Evolutionary conservation across 2,329 filamentous ascomycete genomes (phyloP).

Genomic region (Colletotrichum sp.): DNA sequence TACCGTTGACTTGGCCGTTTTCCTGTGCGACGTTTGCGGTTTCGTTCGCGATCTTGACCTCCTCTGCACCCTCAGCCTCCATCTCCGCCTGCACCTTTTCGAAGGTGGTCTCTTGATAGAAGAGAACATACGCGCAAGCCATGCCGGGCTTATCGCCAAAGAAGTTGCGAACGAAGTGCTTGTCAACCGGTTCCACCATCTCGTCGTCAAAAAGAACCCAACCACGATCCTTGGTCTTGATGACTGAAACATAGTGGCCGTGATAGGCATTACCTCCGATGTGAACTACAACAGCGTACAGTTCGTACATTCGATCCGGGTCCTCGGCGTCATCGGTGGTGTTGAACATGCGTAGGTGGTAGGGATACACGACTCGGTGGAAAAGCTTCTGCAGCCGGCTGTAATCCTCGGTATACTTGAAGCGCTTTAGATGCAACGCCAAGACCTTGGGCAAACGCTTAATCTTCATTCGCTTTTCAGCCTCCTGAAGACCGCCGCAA

Average conservation of each 20-base stretch:
- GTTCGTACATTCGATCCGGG: constrained; percentile 90
- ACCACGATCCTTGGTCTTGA: constrained; percentile 94
- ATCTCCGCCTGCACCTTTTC: constrained; percentile 77
- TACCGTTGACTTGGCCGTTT: constrained; percentile 38
- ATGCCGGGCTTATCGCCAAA: constrained; percentile 92
- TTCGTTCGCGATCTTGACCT: constrained; percentile 61
- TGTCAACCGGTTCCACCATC: constrained; percentile 97
- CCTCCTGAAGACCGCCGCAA: constrained; percentile 94
- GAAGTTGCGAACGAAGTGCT: constrained; percentile 94
- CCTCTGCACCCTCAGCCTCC: constrained; percentile 77
- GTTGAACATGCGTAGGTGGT: constrained; percentile 95
- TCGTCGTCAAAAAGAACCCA: constrained; percentile 98
- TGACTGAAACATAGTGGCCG: constrained; percentile 95
- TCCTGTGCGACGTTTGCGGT: constrained; percentile 61
- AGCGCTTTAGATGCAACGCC: constrained; percentile 92
- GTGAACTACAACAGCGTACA: constrained; percentile 96
- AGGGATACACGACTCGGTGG: constrained; percentile 95
- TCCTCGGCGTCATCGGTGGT: constrained; percentile 96
- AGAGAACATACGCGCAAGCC: constrained; percentile 95
- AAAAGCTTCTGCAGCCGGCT: constrained; percentile 95
- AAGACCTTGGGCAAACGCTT: constrained; percentile 91
- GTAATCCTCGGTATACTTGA: constrained; percentile 97
- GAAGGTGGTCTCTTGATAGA: constrained; percentile 90
- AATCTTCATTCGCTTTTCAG: constrained; percentile 99
- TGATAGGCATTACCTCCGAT: constrained; percentile 97